These are phyloP conservation scores for Moniliophthora roreri DNA, from an alignment of 1,284 basidiomycete species.

Conservation along the genomic window DNA sequence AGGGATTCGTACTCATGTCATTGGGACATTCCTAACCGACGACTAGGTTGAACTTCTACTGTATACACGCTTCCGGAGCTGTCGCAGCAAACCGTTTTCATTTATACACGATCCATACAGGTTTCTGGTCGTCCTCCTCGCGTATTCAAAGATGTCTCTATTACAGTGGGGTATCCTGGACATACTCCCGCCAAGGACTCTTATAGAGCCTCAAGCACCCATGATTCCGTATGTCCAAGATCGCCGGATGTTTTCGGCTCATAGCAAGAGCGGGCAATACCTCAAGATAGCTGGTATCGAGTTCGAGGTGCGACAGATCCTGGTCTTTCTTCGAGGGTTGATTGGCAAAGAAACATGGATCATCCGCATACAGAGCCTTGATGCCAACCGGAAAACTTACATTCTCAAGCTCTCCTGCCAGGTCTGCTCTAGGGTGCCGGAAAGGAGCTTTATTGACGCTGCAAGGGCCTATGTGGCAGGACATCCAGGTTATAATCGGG, in stretches of 20 bases:
- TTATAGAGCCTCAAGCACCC: background rate
- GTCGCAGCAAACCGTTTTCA: conserved; percentile 13
- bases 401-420: too few species aligned
- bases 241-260: background rate
- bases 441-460: too few species aligned
- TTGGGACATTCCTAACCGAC: conserved; percentile 13
- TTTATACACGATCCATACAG: conserved; percentile 7
- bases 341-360: background rate
- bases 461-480: too few species aligned
- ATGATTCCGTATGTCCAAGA: too few species aligned
- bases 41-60: conserved; percentile 11
- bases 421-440: too few species aligned
- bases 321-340: background rate
- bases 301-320: background rate
- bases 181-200: background rate
- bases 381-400: too few species aligned
- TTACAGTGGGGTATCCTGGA: background rate
- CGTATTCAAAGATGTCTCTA: background rate
- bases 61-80: conserved; percentile 14
- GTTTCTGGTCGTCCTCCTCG: background rate
- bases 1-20: conserved; percentile 16
- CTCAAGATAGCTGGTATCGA: background rate
- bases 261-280: background rate
- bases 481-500: too few species aligned
- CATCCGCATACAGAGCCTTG: too few species aligned